These are phyloP conservation scores for Arctostaphylos glauca DNA, from an alignment of 148 eudicot species.

Conservation along the genomic window DNA sequence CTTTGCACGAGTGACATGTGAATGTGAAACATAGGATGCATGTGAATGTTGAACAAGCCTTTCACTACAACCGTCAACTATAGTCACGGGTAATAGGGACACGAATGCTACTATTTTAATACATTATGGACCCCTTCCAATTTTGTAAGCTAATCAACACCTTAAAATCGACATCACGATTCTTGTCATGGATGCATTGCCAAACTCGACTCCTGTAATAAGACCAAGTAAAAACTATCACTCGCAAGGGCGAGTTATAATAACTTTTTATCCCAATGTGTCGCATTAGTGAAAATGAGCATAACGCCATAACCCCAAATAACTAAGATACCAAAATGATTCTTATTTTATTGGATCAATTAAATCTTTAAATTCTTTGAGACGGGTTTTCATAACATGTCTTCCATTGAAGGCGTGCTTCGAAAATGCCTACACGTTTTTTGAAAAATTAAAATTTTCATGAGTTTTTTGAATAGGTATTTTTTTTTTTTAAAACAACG, in stretches of 20 bases:
- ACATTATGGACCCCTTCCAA: neutral
- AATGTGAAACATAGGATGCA: neutral
- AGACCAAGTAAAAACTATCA: neutral
- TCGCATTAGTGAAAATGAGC: neutral
- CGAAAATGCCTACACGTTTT: too few relatives aligned
- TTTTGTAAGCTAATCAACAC: neutral
- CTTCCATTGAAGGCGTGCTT: too few relatives aligned
- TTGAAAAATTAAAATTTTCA: too few relatives aligned
- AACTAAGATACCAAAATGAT: neutral
- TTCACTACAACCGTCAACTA: neutral
- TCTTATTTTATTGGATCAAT: slow-evolving; percentile 5
- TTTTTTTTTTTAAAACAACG: too few relatives aligned
- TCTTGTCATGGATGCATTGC: too few relatives aligned
- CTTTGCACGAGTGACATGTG: too few relatives aligned
- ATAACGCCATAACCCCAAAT: neutral
- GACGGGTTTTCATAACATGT: too few relatives aligned
- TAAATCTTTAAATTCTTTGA: too few relatives aligned
- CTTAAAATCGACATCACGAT: too few relatives aligned
- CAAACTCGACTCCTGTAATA: neutral
- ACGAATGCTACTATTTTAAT: neutral
- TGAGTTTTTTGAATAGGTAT: too few relatives aligned
- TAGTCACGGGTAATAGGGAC: neutral
- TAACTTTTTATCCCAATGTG: neutral
- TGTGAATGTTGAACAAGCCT: neutral
- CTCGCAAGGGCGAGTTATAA: neutral